These are phyloP conservation scores for Magnolia changhungtana DNA, from an alignment of 164 flowering plant genomes.

Conservation along the genomic window DNA sequence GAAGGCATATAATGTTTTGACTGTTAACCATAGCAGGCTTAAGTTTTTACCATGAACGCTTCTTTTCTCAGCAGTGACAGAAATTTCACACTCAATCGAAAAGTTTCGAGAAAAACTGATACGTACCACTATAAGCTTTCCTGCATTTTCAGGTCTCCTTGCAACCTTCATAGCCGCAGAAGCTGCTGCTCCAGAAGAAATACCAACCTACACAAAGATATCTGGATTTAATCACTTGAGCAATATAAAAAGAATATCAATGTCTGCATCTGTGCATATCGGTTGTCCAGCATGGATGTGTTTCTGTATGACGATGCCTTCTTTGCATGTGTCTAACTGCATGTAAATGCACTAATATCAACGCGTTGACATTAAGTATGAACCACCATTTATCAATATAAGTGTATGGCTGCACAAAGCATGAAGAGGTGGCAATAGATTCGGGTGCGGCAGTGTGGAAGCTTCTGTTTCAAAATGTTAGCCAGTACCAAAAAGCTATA, in stretches of 20 bases:
- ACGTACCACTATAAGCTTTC: constrained; percentile 84
- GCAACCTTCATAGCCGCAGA: constrained; percentile 81
- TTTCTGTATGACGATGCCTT: not conserved
- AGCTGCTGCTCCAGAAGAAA: constrained; percentile 95
- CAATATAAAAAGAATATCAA: no score
- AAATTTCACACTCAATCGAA: not conserved
- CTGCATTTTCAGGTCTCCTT: constrained; percentile 87
- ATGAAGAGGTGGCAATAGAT: no score
- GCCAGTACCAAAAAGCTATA: not conserved
- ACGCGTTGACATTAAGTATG: not conserved
- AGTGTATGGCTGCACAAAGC: no score
- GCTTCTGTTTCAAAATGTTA: not conserved
- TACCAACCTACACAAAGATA: constrained; percentile 62
- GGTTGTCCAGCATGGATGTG: not conserved
- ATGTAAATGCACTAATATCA: not conserved
- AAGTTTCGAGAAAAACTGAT: not conserved
- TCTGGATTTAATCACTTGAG: not conserved
- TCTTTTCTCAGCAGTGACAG: not conserved
- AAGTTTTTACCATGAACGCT: no score
- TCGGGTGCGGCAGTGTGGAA: no score
- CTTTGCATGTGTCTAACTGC: not conserved
- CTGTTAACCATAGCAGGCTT: no score
- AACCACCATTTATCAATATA: not conserved
- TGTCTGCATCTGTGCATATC: no score
- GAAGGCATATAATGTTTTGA: no score